Evolutionary conservation across 345 rosid species (phyloP), one percentile per base, ranked within the genome.

Genomic region (Passiflora organensis): DNA sequence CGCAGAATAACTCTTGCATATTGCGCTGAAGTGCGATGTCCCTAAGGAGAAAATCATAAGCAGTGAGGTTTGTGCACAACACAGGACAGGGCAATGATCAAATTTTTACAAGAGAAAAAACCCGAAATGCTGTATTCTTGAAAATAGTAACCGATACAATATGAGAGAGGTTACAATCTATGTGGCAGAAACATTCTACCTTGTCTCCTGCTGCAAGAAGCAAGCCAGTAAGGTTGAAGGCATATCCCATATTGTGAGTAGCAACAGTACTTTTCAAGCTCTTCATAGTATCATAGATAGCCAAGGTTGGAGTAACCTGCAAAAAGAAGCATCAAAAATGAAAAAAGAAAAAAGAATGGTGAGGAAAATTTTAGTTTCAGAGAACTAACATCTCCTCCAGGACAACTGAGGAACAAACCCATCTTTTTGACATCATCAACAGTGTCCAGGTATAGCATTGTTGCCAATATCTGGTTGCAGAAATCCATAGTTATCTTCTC

Each of bases 201-300:
- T 93, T 93, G 36, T 88, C 91, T 34, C 99, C 96, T 1, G 91
- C 96, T 23, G 95, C 82, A 46, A 93, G 82, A 61, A 88, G 76
- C 68, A 88, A 88, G 23, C 82, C 95, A n/a, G 91, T 89, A 51
- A 93, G 76, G 74, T 88, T 81, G 75, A 79, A 84, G 32, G 99
- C 87, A 71, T 63, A 78, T 66, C 96, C 96, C 1, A 86, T 71
- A 56, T 85, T 79, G 48, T 79, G 80, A 48, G 99, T 93, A 21
- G 83, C 87, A 19, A 86, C 68, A 6, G 91, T 89, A 73, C 86
- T 82, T 73, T 81, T 81, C 82, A 93, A 67, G 75, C 85, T 82
- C 63, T 82, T 78, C 95, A 88, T 79, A 5, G 96, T 86, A 62
- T 91, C 95, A 37, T 91, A 91, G 43, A 88, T 72, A 8, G 93